Percentiles rank a stretch among this genome's conserved stretches.
These are phyloP conservation scores for Sporisorium scitamineum DNA, from an alignment of 1,284 basidiomycete species.

Conservation along the genomic window DNA sequence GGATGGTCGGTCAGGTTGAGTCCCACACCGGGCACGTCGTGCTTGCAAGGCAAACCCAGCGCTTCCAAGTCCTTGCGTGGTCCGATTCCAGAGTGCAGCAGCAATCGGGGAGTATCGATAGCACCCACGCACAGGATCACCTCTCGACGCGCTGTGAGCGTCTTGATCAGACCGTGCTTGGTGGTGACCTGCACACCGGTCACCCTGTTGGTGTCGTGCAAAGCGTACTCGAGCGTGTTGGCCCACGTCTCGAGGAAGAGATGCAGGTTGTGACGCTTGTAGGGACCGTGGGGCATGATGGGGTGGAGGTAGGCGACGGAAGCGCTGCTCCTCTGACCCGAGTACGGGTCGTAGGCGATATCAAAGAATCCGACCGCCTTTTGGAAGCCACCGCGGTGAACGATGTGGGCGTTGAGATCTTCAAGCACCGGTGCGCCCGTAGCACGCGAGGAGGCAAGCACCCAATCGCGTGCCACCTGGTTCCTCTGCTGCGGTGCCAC, in stretches of 20 bases:
- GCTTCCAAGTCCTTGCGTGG: constrained; percentile 70
- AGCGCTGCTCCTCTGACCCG: constrained; percentile 64
- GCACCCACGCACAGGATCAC: constrained; percentile 68
- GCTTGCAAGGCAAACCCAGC: constrained; percentile 70
- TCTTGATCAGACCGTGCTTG: constrained; percentile 59
- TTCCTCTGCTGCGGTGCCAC: constrained; percentile 68
- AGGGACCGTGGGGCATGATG: constrained; percentile 67
- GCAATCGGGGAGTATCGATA: constrained; percentile 72
- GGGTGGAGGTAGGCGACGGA: constrained; percentile 69
- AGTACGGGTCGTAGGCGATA: constrained; percentile 69
- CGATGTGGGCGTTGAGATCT: constrained; percentile 67
- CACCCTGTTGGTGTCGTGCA: constrained; percentile 46
- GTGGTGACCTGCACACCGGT: constrained; percentile 59
- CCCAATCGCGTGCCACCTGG: constrained; percentile 68
- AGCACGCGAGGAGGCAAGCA: constrained; percentile 56
- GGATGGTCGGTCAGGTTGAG: constrained; percentile 74
- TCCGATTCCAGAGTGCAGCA: constrained; percentile 74
- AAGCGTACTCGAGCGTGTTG: constrained; percentile 52
- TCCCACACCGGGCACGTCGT: constrained; percentile 73
- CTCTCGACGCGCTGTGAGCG: constrained; percentile 63
- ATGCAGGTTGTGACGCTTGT: constrained; percentile 67
- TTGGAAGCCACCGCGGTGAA: constrained; percentile 61
- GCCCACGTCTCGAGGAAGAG: constrained; percentile 70
- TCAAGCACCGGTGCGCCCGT: constrained; percentile 66
- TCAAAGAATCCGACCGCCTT: constrained; percentile 69